Percentiles rank a stretch among this genome's conserved stretches.
Conservation (phyloP, 257 asterid genomes). For the Coffea canephora region DNA sequence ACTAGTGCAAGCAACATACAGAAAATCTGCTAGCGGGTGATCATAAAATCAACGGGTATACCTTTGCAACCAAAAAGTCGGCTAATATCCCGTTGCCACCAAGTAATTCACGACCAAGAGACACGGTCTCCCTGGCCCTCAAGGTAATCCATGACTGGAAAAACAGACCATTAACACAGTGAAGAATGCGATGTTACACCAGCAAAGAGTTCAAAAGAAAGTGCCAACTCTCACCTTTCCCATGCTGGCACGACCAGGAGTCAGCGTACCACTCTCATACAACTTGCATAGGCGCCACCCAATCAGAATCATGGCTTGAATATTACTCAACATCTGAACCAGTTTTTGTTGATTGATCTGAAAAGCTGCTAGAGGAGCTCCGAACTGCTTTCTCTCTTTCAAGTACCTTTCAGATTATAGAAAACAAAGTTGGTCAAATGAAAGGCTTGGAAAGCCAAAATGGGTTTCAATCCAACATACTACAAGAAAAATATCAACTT, state of each 20-base stretch:
- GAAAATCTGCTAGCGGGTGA: neutral
- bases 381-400: slow-evolving; percentile 96
- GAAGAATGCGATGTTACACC: neutral
- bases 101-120: slow-evolving; percentile 87
- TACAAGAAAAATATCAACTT: slow-evolving; percentile 1
- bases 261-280: slow-evolving; percentile 91
- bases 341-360: slow-evolving; percentile 91
- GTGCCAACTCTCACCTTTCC: slow-evolving; percentile 59
- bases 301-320: slow-evolving; percentile 84
- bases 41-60: slow-evolving; percentile 15
- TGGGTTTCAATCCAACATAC: neutral
- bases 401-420: slow-evolving; percentile 58
- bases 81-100: slow-evolving; percentile 89
- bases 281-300: slow-evolving; percentile 98
- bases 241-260: slow-evolving; percentile 94
- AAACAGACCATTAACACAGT: slow-evolving; percentile 5
- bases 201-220: slow-evolving; percentile 8
- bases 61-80: slow-evolving; percentile 89
- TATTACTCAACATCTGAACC: slow-evolving; percentile 77
- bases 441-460: neutral
- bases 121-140: slow-evolving; percentile 80
- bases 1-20: neutral
- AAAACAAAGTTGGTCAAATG: neutral
- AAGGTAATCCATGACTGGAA: slow-evolving; percentile 76
- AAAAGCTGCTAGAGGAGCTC: slow-evolving; percentile 94